These are phyloP conservation scores for Salix brachista DNA, from an alignment of 345 rosid genomes.

Conservation along the genomic window DNA sequence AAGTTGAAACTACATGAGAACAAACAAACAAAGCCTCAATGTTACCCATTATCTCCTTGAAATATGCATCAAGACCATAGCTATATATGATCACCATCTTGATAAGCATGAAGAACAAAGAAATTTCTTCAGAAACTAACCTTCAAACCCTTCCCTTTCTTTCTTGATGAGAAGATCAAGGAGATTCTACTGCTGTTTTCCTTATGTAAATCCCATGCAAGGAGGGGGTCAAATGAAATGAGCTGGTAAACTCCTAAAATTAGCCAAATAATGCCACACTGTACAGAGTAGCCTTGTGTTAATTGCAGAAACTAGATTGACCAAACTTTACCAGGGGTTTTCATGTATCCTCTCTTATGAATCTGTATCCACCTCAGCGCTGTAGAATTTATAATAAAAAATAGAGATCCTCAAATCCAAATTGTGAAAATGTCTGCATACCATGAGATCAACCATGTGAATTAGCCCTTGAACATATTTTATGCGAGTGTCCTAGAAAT, in stretches of 20 bases:
- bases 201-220: too few relatives aligned
- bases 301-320: background rate
- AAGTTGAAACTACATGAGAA: background rate
- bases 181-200: too few relatives aligned
- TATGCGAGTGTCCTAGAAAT: background rate
- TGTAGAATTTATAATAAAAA: too few relatives aligned
- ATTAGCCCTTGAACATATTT: background rate
- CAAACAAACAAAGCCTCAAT: background rate
- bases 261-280: background rate
- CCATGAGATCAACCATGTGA: background rate
- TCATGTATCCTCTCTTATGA: background rate
- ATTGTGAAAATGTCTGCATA: too few relatives aligned
- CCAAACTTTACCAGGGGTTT: background rate
- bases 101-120: background rate
- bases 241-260: background rate
- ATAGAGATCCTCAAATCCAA: too few relatives aligned
- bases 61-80: background rate
- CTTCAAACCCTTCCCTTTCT: too few relatives aligned
- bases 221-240: background rate
- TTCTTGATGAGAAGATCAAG: too few relatives aligned
- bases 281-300: background rate
- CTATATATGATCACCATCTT: background rate
- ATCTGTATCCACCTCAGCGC: too few relatives aligned
- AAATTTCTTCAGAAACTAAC: too few relatives aligned
- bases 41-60: background rate